Conservation (phyloP, 192 early-diverging fungal genomes). For the Chytriomyces hyalinus region DNA sequence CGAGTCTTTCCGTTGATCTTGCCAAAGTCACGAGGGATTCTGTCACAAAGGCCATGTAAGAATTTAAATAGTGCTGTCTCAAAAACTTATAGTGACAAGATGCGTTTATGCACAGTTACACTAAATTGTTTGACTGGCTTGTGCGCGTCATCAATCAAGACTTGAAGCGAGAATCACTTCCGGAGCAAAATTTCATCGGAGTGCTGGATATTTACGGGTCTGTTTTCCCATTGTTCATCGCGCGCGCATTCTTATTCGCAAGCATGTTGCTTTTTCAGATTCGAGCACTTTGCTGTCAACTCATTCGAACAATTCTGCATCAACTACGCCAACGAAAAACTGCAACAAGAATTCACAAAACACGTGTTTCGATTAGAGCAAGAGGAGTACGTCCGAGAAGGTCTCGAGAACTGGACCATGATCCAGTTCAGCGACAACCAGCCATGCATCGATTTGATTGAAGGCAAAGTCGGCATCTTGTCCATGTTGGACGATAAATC, state of each 20-base stretch:
- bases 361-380: slow-evolving; percentile 93
- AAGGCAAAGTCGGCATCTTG: slow-evolving; percentile 78
- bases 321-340: slow-evolving; percentile 88
- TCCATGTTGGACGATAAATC: slow-evolving; percentile 90
- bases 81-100: neutral
- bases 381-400: slow-evolving; percentile 82
- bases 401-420: slow-evolving; percentile 50
- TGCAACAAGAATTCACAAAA: slow-evolving; percentile 95
- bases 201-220: slow-evolving; percentile 90
- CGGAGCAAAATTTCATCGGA: slow-evolving; percentile 74
- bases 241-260: too few species aligned
- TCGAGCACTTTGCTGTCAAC: slow-evolving; percentile 76
- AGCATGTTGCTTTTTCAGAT: neutral
- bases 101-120: slow-evolving; percentile 63
- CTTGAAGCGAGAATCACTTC: slow-evolving; percentile 53
- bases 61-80: slow-evolving; percentile 41
- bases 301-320: slow-evolving; percentile 93
- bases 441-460: slow-evolving; percentile 91
- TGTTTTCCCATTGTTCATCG: neutral
- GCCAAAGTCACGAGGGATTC: slow-evolving; percentile 76
- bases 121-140: slow-evolving; percentile 85
- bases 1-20: slow-evolving; percentile 63
- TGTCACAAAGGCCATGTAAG: slow-evolving; percentile 87
- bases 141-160: slow-evolving; percentile 76
- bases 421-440: slow-evolving; percentile 97